Evolutionary conservation across 371 early-diverging fungal genomes (phyloP).

Genomic region (Mortierella sp.): DNA sequence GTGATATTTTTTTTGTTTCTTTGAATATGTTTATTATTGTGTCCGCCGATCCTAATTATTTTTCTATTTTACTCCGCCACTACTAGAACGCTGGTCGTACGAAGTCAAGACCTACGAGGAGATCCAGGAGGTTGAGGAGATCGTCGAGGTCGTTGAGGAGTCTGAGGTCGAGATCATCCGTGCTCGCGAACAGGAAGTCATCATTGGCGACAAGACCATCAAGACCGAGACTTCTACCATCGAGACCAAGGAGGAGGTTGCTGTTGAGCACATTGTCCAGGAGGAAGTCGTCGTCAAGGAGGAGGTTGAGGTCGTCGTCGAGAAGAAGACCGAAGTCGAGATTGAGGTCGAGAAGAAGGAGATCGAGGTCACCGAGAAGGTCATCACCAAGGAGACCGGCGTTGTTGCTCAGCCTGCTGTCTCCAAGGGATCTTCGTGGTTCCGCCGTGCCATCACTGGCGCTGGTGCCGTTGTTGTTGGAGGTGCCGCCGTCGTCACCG

Average conservation of each 20-base stretch:
- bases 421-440: slow-evolving; percentile 25
- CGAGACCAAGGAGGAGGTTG: not conserved
- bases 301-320: not conserved
- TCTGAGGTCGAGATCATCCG: slow-evolving; percentile 8
- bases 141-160: slow-evolving; percentile 29
- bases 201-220: slow-evolving; percentile 1
- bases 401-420: slow-evolving; percentile 17
- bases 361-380: no score
- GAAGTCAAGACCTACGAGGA: slow-evolving; percentile 30
- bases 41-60: not conserved
- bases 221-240: not conserved
- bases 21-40: no score
- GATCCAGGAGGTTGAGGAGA: slow-evolving; percentile 19
- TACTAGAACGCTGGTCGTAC: slow-evolving; percentile 17
- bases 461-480: slow-evolving; percentile 15
- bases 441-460: slow-evolving; percentile 14
- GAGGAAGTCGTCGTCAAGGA: not conserved
- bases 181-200: not conserved
- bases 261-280: not conserved
- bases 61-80: not conserved
- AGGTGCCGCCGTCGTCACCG: slow-evolving; percentile 10
- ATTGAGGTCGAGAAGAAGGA: not conserved
- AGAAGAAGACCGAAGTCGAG: not conserved
- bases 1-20: no score
- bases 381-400: slow-evolving; percentile 6